Base-by-base conservation (phyloP, 2,329 filamentous ascomycete species). In the Epichloe typhina region DNA sequence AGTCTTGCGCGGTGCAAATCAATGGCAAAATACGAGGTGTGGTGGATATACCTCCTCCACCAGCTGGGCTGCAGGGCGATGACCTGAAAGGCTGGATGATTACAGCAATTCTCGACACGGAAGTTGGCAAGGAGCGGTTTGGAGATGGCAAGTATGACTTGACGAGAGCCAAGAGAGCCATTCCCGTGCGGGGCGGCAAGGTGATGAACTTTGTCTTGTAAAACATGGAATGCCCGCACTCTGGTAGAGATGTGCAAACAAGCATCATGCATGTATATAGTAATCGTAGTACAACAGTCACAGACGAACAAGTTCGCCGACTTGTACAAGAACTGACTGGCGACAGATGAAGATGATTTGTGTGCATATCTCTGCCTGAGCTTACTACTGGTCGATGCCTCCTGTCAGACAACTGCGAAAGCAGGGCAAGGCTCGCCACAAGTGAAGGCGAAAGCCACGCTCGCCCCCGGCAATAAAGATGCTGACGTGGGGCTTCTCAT, bases 21-120 rank as follows among this genome's bases (percentile, higher is more conserved):
- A 88, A 94, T 61, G 88, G 88, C n/a, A 89, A 84, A 64, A 66
- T 86, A 55, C 80, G 80, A 38, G 83, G 83, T 54, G 78, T 78
- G 1, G 74, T 84, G n/a, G 72, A 82, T 2, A 79, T 93, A 23
- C 73, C 79, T 1, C 72, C 73, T 31, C 69, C 74, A 42, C 64
- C 74, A 3, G 60, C 61, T 0, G 64, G 64, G 1, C 59, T 79
- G 26, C 57, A 63, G 26, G 69, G 64, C 11, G 66, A 72, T 3
- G 68, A 64, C 48, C 67, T 85, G 53, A 69, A 74, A 52, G 68
- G 73, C 12, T 88, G 81, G 76, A 70, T 90, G 44, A 68, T 83
- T 2, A 67, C 68, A 3, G 72, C 79, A 55, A 74, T 93, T 5
- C 60, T 85, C 46, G 69, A 74, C 51, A 83, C 79, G 1, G 69